Conservation (phyloP, 805 yeast species). For the Nakazawaea molendinolei region DNA sequence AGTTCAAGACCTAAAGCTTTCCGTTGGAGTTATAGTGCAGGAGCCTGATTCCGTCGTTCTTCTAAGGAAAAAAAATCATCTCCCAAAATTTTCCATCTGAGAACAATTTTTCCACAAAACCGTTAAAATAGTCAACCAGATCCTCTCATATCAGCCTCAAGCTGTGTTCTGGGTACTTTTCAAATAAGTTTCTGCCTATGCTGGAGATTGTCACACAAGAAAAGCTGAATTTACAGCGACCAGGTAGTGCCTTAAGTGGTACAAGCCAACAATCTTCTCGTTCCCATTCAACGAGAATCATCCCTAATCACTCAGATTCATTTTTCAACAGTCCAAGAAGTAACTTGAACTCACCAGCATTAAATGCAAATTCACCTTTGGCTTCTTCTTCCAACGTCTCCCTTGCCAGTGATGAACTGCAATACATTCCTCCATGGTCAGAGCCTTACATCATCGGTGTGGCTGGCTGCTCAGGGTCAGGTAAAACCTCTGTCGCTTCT, state of each 20-base stretch:
- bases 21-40: too few species aligned
- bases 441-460: constrained; percentile 83
- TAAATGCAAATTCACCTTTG: not conserved
- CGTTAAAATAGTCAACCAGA: too few species aligned
- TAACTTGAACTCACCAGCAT: not conserved
- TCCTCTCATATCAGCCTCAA: too few species aligned
- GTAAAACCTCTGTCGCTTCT: constrained; percentile 89
- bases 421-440: constrained; percentile 80
- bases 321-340: constrained; percentile 6
- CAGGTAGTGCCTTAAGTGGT: constrained; percentile 1
- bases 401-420: constrained; percentile 10
- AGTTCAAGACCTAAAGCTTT: not conserved
- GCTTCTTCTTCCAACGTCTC: not conserved
- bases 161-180: not conserved
- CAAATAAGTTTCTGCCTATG: not conserved
- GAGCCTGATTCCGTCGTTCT: too few species aligned
- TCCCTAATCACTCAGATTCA: constrained; percentile 11
- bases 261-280: constrained; percentile 4
- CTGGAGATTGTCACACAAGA: not conserved
- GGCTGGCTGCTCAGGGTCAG: constrained; percentile 85
- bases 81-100: too few species aligned
- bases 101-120: too few species aligned
- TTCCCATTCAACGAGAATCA: constrained; percentile 9
- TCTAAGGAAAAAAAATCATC: too few species aligned
- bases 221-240: not conserved